Evolutionary conservation across 257 asterid species (phyloP).

Genomic region (Solanum piurae): DNA sequence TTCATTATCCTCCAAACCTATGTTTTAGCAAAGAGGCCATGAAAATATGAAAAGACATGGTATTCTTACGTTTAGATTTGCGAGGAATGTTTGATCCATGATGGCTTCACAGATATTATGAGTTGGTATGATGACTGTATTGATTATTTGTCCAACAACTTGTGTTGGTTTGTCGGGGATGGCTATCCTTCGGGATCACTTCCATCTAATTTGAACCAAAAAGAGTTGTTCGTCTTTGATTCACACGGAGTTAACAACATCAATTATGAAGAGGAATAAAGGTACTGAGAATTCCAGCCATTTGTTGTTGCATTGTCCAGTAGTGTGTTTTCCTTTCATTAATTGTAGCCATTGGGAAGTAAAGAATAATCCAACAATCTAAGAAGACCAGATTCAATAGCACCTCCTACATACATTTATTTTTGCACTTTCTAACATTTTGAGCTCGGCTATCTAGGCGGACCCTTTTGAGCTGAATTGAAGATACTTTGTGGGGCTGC

Average conservation of each 20-base stretch:
- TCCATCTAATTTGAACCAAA: not conserved
- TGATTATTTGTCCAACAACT: not conserved
- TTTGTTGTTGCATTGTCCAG: not conserved
- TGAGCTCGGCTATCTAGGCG: not conserved
- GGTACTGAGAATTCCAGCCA: not conserved
- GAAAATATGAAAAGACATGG: not conserved
- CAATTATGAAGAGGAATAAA: not conserved
- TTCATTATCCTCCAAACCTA: not conserved
- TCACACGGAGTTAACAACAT: not conserved
- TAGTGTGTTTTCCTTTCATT: not conserved
- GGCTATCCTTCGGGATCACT: not conserved
- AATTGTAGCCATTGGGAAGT: not conserved
- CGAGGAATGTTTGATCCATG: not conserved
- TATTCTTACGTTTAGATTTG: not conserved
- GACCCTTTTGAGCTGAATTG: not conserved
- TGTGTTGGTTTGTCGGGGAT: not conserved
- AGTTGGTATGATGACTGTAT: not conserved
- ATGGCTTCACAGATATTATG: not conserved
- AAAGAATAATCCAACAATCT: not conserved
- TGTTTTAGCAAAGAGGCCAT: not conserved
- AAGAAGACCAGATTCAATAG: not conserved
- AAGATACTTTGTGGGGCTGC: not conserved
- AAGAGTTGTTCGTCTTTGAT: not conserved
- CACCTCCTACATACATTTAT: not conserved
- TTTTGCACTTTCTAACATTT: not conserved